Evolutionary conservation across 108 stramenopile species (phyloP).

Genomic region (Cyclotella cryptica): DNA sequence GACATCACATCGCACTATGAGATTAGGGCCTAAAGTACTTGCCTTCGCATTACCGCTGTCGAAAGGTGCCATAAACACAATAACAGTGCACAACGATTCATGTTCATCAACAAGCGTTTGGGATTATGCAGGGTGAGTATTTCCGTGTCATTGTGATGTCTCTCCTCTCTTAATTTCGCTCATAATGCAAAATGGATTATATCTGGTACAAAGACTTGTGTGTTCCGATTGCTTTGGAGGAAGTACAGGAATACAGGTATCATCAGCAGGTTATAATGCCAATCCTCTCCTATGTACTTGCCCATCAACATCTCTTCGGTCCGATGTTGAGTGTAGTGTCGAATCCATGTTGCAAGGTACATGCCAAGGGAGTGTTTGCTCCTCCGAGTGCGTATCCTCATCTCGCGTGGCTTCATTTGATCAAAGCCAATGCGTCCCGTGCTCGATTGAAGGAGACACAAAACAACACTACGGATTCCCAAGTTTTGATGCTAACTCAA

Average conservation of each 20-base stretch:
- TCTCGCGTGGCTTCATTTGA: conserved; percentile 24
- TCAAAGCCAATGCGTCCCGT: conserved; percentile 29
- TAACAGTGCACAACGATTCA: too few species aligned
- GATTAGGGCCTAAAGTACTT: neutral
- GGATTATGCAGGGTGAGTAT: neutral
- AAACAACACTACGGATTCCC: neutral
- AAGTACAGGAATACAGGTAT: neutral
- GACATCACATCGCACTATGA: neutral
- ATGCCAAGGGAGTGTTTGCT: conserved; percentile 24
- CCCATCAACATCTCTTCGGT: conserved; percentile 20
- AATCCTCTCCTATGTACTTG: conserved; percentile 20
- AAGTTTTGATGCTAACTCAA: conserved; percentile 18
- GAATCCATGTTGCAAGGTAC: conserved; percentile 33
- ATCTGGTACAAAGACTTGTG: conserved; percentile 9
- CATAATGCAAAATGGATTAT: neutral
- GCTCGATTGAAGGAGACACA: neutral
- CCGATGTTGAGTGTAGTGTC: conserved; percentile 26
- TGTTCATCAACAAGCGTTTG: neutral
- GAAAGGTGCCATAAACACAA: too few species aligned
- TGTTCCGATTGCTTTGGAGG: conserved; percentile 20
- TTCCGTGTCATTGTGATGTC: neutral
- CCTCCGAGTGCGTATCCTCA: neutral
- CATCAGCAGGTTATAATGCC: neutral
- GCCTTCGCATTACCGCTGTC: too few species aligned
- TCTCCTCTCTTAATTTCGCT: neutral